A percentile compares a stretch with the other conserved stretches of the same genome.
phyloP scores from a whole-genome alignment of 1,284 basidiomycete genomes.

The Leccinum pachyderme region DNA sequence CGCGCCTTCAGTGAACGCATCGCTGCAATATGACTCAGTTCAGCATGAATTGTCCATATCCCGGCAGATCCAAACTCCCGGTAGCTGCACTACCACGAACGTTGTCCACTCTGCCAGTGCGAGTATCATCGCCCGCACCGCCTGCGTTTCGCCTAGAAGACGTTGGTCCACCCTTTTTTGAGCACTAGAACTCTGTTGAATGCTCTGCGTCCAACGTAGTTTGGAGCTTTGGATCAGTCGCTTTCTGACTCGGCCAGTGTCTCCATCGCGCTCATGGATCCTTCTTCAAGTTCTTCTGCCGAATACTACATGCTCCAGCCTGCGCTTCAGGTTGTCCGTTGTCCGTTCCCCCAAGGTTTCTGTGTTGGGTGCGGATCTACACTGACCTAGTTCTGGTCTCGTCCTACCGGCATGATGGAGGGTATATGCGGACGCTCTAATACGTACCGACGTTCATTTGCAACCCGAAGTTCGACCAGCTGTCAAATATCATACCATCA shows the following conservation, averaged over 20 bases:
- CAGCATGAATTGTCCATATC: background rate
- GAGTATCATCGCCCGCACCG: background rate
- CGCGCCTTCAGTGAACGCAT: slow-evolving; percentile 18
- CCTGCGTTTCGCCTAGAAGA: slow-evolving; percentile 1
- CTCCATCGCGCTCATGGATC: slow-evolving; percentile 21
- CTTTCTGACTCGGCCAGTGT: slow-evolving; percentile 17
- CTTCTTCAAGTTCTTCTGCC: slow-evolving; percentile 11
- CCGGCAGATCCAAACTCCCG: background rate
- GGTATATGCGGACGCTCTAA: background rate
- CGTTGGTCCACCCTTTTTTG: slow-evolving; percentile 20
- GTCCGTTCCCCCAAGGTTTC: slow-evolving; percentile 32
- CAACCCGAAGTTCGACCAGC: no score
- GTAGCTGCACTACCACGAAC: background rate
- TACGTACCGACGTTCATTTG: no score
- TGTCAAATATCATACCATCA: no score
- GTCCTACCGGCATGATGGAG: background rate
- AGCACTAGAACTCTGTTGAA: background rate
- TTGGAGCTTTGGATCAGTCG: slow-evolving; percentile 9
- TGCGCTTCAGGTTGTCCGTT: slow-evolving; percentile 1
- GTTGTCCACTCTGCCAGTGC: background rate
- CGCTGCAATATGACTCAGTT: slow-evolving; percentile 2
- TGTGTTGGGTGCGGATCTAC: slow-evolving; percentile 16
- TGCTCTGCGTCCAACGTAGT: background rate
- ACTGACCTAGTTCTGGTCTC: background rate
- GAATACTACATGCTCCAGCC: slow-evolving; percentile 25